These are phyloP conservation scores for Lecanosticta acicola DNA, from an alignment of 2,329 filamentous ascomycete genomes.

Conservation along the genomic window DNA sequence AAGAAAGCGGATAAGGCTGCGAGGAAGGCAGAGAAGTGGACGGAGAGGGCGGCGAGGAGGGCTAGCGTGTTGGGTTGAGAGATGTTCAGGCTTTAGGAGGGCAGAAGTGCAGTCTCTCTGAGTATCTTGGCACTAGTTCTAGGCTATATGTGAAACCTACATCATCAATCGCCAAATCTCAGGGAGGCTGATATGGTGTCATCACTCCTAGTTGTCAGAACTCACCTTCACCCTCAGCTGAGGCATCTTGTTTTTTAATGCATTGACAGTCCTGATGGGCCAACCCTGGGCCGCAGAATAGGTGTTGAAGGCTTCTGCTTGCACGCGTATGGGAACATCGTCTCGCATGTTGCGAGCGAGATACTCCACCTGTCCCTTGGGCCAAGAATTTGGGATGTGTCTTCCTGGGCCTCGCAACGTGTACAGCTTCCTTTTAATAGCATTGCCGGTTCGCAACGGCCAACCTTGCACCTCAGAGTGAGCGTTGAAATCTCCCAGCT, in stretches of 20 bases:
- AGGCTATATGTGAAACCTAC: too few species aligned
- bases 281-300: neutral
- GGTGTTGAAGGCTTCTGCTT: neutral
- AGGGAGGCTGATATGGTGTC: too few species aligned
- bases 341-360: neutral
- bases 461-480: neutral
- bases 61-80: neutral
- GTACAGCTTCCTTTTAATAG: neutral
- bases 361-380: neutral
- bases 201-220: too few species aligned
- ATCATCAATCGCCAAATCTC: too few species aligned
- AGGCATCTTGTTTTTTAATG: too few species aligned
- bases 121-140: too few species aligned
- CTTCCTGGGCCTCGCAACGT: neutral
- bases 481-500: neutral
- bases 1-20: conserved; percentile 7
- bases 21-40: conserved; percentile 10
- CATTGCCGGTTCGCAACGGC: neutral
- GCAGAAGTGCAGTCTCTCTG: neutral
- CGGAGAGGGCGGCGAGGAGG: neutral
- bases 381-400: neutral
- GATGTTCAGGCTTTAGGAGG: neutral
- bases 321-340: neutral
- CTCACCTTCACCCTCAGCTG: too few species aligned
- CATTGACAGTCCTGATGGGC: neutral